Evolutionary conservation across 768 basidiomycete species (phyloP), one percentile per base, ranked within the genome.

Genomic region (Lentinula edodes): DNA sequence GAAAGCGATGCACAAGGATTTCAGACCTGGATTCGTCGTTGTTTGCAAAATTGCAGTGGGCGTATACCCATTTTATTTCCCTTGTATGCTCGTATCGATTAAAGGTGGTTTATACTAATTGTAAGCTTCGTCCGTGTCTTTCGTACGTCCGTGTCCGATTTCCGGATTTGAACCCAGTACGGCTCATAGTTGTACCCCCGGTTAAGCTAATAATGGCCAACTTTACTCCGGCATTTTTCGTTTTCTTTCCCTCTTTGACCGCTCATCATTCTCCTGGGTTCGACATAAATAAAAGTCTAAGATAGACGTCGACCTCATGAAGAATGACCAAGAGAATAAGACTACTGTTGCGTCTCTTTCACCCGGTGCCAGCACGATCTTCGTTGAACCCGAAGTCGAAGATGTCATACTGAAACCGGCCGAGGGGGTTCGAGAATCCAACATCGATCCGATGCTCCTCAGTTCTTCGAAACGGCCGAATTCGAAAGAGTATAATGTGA

Each of bases 371-470:
- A 53, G 38, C 34, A 35, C 38, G 12, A 53, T 35, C 52, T 53
- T 46, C 9, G 46, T 48, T 8, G 46, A 48, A 10, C 6, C 46
- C 46, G 46, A 48, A 23, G 5, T 48, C 1, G 46, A 56, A 43
- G 70, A 68, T 4, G 65, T 75, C 1, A 68, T 69, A 2, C 53
- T 69, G 9, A 75, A 70, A 59, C 64, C 72, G 8, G 53, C 74
- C 45, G 68, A 72, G 43, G 69, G 73, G 23, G 65, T 73, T 38
- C 61, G 67, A 28, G 73, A 79, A 54, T 68, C 72, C 5, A 71
- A 41, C 35, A 56, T 78, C 48, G 79, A 81, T 65, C 75, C 77
- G 10, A 71, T 76, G 46, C 64, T 79, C 36, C 28, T 28, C 3
- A 70, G 69, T 56, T 60, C 74, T 5, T 63, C 68, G 3, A 71